phyloP scores from a whole-genome alignment of 2,329 filamentous ascomycete genomes.

The Colletotrichum sp. region DNA sequence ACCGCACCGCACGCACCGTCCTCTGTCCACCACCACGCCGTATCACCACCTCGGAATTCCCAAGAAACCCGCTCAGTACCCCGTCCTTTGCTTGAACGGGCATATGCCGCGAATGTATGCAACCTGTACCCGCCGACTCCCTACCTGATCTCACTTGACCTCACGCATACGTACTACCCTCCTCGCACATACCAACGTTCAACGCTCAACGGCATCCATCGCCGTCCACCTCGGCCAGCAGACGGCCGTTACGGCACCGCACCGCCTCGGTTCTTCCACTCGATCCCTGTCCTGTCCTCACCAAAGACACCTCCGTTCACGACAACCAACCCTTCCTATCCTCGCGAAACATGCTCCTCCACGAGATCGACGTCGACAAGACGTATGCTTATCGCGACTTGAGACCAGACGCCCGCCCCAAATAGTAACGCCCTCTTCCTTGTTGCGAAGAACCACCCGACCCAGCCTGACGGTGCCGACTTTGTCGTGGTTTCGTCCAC shows the following conservation, averaged over 20 bases:
- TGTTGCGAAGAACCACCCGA: constrained; percentile 7
- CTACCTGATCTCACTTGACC: not conserved
- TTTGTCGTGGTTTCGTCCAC: not conserved
- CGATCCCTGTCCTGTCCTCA: not conserved
- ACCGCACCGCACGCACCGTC: not conserved
- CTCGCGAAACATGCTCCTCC: not conserved
- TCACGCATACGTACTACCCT: not conserved
- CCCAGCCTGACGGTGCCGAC: constrained; percentile 13
- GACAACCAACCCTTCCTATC: not conserved
- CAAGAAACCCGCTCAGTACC: constrained; percentile 2
- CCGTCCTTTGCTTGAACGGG: not conserved
- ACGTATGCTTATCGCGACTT: constrained; percentile 18
- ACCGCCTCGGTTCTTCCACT: not conserved
- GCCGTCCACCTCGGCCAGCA: not conserved
- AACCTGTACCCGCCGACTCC: not conserved
- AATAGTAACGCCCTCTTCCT: constrained; percentile 19
- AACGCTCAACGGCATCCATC: not conserved
- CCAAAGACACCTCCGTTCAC: not conserved
- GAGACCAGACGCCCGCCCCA: constrained; percentile 14
- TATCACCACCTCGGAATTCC: not conserved
- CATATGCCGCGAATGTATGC: constrained; percentile 11
- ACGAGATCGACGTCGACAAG: constrained; percentile 12
- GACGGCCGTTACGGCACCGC: not conserved
- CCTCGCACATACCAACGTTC: not conserved
- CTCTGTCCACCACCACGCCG: not conserved